These are phyloP conservation scores for Bipolaris bicolor DNA, from an alignment of 2,329 filamentous ascomycete genomes.

Conservation along the genomic window DNA sequence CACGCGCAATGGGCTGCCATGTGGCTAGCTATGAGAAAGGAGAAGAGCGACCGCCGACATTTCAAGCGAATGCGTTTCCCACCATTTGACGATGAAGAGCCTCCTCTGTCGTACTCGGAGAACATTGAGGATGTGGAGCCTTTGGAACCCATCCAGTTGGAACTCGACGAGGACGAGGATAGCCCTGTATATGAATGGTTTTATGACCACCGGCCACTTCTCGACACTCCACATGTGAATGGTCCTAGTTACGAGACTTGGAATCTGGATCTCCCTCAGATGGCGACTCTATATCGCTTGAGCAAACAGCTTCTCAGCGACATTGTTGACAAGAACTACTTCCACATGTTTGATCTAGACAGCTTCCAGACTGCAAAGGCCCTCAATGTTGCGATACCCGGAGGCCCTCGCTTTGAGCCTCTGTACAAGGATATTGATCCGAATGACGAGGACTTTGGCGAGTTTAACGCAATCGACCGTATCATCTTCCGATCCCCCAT, in stretches of 20 bases:
- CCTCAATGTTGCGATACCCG: conserved; percentile 95
- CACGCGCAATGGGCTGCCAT: conserved; percentile 99
- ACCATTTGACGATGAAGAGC: conserved; percentile 98
- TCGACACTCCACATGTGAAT: conserved; percentile 93
- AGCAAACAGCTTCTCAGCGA: conserved; percentile 91
- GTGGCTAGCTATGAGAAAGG: conserved; percentile 98
- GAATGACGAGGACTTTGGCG: conserved; percentile 98
- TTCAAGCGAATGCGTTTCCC: conserved; percentile 99
- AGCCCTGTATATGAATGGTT: conserved; percentile 94
- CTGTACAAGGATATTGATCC: conserved; percentile 98
- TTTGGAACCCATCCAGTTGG: conserved; percentile 97
- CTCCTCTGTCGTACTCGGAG: conserved; percentile 95
- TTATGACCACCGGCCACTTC: conserved; percentile 88
- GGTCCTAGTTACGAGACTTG: conserved; percentile 95
- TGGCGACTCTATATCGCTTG: conserved; percentile 92
- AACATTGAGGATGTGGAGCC: conserved; percentile 99
- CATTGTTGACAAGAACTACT: conserved; percentile 94
- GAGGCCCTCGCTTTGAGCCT: conserved; percentile 94
- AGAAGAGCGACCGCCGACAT: conserved; percentile 92
- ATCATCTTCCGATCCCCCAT: conserved; percentile 98
- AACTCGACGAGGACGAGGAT: conserved; percentile 93
- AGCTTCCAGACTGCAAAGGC: conserved; percentile 97
- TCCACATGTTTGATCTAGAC: conserved; percentile 94
- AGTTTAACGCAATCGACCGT: conserved; percentile 98
- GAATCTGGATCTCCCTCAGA: conserved; percentile 92